Evolutionary conservation across 768 basidiomycete species (phyloP), one percentile per base, ranked within the genome.

Genomic region (Coprinopsis strossmayeri): DNA sequence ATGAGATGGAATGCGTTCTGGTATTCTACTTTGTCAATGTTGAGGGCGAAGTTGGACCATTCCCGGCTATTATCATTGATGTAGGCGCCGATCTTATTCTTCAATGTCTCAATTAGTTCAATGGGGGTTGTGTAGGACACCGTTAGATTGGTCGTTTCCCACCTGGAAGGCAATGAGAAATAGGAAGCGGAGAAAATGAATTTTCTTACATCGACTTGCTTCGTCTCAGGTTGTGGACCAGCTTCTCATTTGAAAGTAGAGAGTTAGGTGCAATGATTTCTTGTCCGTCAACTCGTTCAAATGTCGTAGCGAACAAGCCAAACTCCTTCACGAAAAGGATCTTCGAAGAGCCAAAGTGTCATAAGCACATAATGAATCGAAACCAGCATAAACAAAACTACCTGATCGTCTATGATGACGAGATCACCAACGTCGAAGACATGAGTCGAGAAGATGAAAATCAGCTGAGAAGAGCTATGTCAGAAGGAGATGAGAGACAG

Each of bases 401-500:
- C 80, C 63, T 81, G 76, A 48, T 82, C 80, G 57, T 90, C 88
- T 53, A 91, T 88, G 74, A 90, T 78, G 5, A 90, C 82, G 25
- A 89, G 65, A 57, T 91, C 87, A 5, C 87, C 87, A 5, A 90
- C 83, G 60, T 89, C 87, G 55, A 85, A 90, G n/a, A 87, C 83
- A 59, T 90, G 88, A 0, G 87, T 89, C 1, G 83, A 84, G 62
- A 89, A 88, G 50, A 89, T 88, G 68, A 90, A 90, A 57, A 90
- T 84, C 18, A 90, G 74, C 85, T 87, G 43, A 3, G 24, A 2
- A 28, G 21, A 2, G 13, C 24, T n/a, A n/a, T n/a, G 26, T 53
- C 25, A 12, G 34, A 40, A 41, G 53, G 45, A 13, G 17, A 18
- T 34, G 30, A 42, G 5, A 15, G 21, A 32, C 3, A 38, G 17